A percentile compares a stretch with the other conserved stretches of the same genome.
These are phyloP conservation scores for Rhizoclosmatium globosum DNA, from an alignment of 192 early-diverging fungal genomes.

Conservation along the genomic window DNA sequence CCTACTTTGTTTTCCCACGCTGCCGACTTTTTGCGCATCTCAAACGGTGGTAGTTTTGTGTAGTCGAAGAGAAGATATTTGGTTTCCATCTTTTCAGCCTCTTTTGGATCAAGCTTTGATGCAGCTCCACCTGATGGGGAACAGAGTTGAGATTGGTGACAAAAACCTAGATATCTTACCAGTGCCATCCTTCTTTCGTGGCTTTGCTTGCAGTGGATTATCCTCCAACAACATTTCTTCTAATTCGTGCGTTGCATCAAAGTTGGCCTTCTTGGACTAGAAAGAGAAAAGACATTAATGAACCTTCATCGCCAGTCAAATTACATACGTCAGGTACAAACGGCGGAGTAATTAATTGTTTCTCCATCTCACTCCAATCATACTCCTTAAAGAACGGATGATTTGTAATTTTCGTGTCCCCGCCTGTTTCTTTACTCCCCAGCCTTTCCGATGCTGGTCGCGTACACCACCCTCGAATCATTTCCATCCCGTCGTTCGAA, in stretches of 20 bases:
- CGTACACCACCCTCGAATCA: slow-evolving; percentile 62
- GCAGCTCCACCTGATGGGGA: slow-evolving; percentile 9
- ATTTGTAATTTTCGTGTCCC: slow-evolving; percentile 59
- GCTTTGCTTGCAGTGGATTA: slow-evolving; percentile 51
- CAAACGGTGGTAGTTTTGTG: slow-evolving; percentile 55
- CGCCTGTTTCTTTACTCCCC: slow-evolving; percentile 75
- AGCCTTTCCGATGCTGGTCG: slow-evolving; percentile 78
- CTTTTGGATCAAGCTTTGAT: slow-evolving; percentile 36
- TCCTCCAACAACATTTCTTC: slow-evolving; percentile 97
- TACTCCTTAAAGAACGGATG: slow-evolving; percentile 54
- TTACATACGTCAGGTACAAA: slow-evolving; percentile 61
- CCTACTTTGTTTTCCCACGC: slow-evolving; percentile 12
- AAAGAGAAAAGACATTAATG: slow-evolving; percentile 5
- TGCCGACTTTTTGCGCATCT: neutral
- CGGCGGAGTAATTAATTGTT: slow-evolving; percentile 47
- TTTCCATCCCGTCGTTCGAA: slow-evolving; percentile 29
- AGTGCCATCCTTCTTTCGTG: slow-evolving; percentile 36
- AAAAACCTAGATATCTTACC: neutral
- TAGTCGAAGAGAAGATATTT: slow-evolving; percentile 80
- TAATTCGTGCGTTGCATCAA: slow-evolving; percentile 79
- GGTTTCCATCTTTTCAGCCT: slow-evolving; percentile 83
- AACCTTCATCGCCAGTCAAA: neutral
- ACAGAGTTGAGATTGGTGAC: slow-evolving; percentile 34
- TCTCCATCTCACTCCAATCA: slow-evolving; percentile 51
- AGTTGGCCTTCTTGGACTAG: slow-evolving; percentile 68